Conservation (phyloP, 768 basidiomycete genomes). For the Brasilioporus rufonigricans region DNA sequence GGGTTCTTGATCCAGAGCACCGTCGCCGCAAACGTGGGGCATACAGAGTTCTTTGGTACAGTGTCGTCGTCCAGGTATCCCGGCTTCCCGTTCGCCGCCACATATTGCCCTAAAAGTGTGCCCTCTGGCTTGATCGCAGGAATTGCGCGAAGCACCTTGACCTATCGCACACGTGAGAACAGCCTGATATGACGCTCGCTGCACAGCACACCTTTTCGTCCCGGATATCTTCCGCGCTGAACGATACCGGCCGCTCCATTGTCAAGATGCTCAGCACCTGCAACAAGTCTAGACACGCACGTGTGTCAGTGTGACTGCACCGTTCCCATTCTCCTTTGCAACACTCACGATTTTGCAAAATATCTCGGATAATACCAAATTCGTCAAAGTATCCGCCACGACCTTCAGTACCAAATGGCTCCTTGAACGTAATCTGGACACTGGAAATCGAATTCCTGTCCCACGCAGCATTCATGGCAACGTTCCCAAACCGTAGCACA, state of each 20-base stretch:
- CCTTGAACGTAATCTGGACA: slow-evolving; percentile 99
- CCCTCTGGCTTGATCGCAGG: slow-evolving; percentile 76
- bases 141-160: slow-evolving; percentile 93
- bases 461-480: slow-evolving; percentile 85
- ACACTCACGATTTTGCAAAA: slow-evolving; percentile 93
- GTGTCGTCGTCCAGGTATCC: slow-evolving; percentile 98
- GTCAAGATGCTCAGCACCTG: slow-evolving; percentile 94
- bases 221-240: slow-evolving; percentile 94
- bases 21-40: slow-evolving; percentile 92
- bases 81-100: slow-evolving; percentile 85
- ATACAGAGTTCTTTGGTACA: slow-evolving; percentile 87
- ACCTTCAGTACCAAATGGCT: slow-evolving; percentile 99
- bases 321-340: slow-evolving; percentile 5
- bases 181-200: background rate
- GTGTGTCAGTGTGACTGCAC: slow-evolving; percentile 15
- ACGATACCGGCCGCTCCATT: slow-evolving; percentile 98
- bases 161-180: slow-evolving; percentile 46
- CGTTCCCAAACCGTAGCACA: slow-evolving; percentile 92
- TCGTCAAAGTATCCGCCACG: slow-evolving; percentile 99
- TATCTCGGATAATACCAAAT: slow-evolving; percentile 97
- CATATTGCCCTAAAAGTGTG: slow-evolving; percentile 93
- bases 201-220: slow-evolving; percentile 82
- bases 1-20: slow-evolving; percentile 93
- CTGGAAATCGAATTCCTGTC: slow-evolving; percentile 96
- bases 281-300: slow-evolving; percentile 64